phyloP scores from a whole-genome alignment of 495 filamentous ascomycete genomes.

The Penicillium fimorum region DNA sequence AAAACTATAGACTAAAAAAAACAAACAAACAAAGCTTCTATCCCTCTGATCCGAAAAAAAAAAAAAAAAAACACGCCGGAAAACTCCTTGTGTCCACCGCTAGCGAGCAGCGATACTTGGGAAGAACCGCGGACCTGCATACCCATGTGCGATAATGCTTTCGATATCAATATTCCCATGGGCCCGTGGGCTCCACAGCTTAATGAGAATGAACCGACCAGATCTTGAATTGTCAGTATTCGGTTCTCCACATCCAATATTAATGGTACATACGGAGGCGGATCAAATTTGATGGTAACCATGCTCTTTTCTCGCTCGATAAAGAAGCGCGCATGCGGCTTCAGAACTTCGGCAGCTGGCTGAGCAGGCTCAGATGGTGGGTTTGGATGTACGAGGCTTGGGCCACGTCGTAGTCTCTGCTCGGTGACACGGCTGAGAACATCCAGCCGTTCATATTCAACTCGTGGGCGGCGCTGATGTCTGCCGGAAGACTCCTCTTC shows the following conservation, averaged over 20 bases:
- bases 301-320: conserved; percentile 78
- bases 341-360: conserved; percentile 53
- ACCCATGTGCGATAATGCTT: conserved; percentile 74
- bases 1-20: neutral
- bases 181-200: conserved; percentile 73
- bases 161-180: conserved; percentile 82
- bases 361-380: conserved; percentile 15
- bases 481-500: conserved; percentile 23
- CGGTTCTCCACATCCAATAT: neutral
- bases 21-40: neutral
- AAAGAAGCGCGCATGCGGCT: conserved; percentile 73
- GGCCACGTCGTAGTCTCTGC: conserved; percentile 24
- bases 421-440: conserved; percentile 12
- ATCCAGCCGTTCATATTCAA: conserved; percentile 18
- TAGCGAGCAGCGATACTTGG: conserved; percentile 36
- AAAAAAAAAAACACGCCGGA: neutral
- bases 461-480: conserved; percentile 22
- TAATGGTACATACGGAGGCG: conserved; percentile 66
- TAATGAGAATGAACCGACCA: conserved; percentile 76
- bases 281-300: conserved; percentile 85
- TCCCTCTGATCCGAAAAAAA: neutral
- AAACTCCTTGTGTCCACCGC: neutral
- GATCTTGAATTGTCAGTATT: conserved; percentile 38
- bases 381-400: conserved; percentile 31
- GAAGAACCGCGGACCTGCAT: conserved; percentile 78